phyloP scores from a whole-genome alignment of 164 flowering plant species.

The Tetracentron sinense region DNA sequence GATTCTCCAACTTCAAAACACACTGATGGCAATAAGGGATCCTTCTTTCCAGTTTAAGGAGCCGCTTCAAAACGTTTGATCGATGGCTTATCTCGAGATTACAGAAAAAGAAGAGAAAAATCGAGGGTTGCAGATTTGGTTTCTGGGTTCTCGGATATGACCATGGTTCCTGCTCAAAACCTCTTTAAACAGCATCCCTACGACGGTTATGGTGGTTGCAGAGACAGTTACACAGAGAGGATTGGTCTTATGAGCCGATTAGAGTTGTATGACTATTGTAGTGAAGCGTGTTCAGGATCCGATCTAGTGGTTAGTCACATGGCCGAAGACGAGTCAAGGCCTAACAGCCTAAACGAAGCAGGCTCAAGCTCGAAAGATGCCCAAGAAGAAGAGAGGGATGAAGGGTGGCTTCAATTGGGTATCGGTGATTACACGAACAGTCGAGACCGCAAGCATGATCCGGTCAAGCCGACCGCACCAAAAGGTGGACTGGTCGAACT shows the following conservation, averaged over 20 bases:
- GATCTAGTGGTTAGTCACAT: constrained; percentile 27
- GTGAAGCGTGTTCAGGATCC: constrained; percentile 35
- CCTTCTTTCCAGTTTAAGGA: constrained; percentile 5
- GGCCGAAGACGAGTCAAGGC: constrained; percentile 71
- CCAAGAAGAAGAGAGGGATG: constrained; percentile 26
- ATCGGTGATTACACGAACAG: constrained; percentile 33
- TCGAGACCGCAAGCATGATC: constrained; percentile 9
- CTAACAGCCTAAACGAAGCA: constrained; percentile 40
- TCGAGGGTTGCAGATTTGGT: constrained; percentile 3
- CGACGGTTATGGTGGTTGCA: constrained; percentile 27
- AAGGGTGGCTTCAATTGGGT: constrained; percentile 78
- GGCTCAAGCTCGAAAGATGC: constrained; percentile 40
- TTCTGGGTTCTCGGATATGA: constrained; percentile 32
- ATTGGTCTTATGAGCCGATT: constrained; percentile 31
- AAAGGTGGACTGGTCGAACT: constrained; percentile 41
- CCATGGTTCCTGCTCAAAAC: constrained; percentile 58
- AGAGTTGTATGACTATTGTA: constrained; percentile 23
- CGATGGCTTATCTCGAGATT: constrained; percentile 18
- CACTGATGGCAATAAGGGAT: constrained; percentile 5
- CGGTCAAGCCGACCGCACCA: neutral
- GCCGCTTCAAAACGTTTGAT: constrained; percentile 2
- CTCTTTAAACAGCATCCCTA: constrained; percentile 19
- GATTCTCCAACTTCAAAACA: too few relatives aligned
- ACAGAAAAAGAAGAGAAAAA: constrained; percentile 6
- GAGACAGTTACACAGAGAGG: constrained; percentile 5